phyloP scores from a whole-genome alignment of 2,329 filamentous ascomycete species.

The Epichloe bromicola region DNA sequence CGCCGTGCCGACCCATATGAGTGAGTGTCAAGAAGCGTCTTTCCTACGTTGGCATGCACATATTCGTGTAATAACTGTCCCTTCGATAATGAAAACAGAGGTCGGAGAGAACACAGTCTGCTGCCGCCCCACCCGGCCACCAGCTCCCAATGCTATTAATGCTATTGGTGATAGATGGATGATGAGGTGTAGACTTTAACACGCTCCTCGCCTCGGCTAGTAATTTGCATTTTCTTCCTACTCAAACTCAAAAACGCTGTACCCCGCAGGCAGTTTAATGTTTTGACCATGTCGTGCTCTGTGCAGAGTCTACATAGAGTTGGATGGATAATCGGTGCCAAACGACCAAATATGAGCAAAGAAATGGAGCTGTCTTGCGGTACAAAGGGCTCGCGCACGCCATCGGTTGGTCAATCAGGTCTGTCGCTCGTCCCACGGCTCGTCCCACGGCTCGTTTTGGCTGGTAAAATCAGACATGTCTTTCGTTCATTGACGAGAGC shows the following conservation, averaged over 20 bases:
- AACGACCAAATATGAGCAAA: too few species aligned
- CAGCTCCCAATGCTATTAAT: background rate
- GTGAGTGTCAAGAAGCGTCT: background rate
- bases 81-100: too few species aligned
- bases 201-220: background rate
- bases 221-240: background rate
- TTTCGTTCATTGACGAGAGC: too few species aligned
- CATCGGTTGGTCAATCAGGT: too few species aligned
- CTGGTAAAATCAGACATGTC: too few species aligned
- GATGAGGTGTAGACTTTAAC: background rate
- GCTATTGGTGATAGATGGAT: too few species aligned
- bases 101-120: background rate
- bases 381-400: background rate
- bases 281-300: too few species aligned
- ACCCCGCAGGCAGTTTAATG: too few species aligned
- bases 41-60: background rate
- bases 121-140: background rate
- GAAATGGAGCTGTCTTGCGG: background rate
- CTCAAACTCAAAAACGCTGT: background rate
- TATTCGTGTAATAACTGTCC: background rate
- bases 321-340: too few species aligned
- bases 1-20: background rate
- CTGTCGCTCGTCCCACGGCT: too few species aligned
- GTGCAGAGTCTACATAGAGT: too few species aligned
- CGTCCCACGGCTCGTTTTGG: too few species aligned